These are phyloP conservation scores for Botrytis porri DNA, from an alignment of 2,329 filamentous ascomycete genomes.

Conservation along the genomic window DNA sequence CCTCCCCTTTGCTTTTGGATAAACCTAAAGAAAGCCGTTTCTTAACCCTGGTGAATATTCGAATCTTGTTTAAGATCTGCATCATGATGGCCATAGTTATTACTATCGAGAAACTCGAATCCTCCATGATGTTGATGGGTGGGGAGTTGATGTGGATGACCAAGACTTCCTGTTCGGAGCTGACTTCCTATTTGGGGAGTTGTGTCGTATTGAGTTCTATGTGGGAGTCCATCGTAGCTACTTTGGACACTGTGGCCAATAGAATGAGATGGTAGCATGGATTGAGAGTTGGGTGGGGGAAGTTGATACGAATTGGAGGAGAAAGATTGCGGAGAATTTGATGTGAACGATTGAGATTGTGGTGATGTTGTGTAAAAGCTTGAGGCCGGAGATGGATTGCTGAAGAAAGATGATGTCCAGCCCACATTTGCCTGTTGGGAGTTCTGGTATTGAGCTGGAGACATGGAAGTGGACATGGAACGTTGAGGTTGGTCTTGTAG, in stretches of 20 bases:
- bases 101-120: constrained; percentile 7
- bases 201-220: constrained; percentile 7
- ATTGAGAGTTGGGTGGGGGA: constrained; percentile 21
- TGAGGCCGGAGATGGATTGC: constrained; percentile 21
- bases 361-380: constrained; percentile 29
- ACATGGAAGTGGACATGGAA: constrained; percentile 21
- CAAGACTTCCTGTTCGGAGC: constrained; percentile 26
- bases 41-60: neutral
- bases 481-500: constrained; percentile 26
- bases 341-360: constrained; percentile 23
- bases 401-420: constrained; percentile 19
- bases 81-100: neutral
- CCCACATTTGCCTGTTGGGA: constrained; percentile 6
- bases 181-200: constrained; percentile 20
- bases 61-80: constrained; percentile 13
- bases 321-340: constrained; percentile 6
- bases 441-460: constrained; percentile 26
- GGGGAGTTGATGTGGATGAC: constrained; percentile 25
- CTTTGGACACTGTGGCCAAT: neutral
- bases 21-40: neutral
- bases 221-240: constrained; percentile 9
- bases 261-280: neutral
- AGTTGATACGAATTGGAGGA: constrained; percentile 24
- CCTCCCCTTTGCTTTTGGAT: neutral
- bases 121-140: neutral